Conservation (phyloP, 345 rosid genomes). For the Citrus mangshanensis region DNA sequence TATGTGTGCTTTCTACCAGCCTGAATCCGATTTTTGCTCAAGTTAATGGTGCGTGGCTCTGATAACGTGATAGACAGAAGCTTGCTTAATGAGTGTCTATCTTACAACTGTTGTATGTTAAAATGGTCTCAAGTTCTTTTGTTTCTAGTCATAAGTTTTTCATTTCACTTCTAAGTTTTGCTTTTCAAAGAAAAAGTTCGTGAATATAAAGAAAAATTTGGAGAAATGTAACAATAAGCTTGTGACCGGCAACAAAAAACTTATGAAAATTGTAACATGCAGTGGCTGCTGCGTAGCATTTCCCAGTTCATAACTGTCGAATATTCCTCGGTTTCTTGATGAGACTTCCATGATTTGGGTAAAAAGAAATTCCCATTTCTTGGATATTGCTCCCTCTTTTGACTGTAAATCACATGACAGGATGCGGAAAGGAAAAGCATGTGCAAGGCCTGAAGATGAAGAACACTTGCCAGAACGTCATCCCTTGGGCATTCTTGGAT, state of each 20-base stretch:
- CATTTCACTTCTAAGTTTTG: too few species aligned
- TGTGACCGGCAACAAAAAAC: too few species aligned
- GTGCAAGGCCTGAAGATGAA: conserved; percentile 82
- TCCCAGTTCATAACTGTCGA: background rate
- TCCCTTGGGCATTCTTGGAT: conserved; percentile 46
- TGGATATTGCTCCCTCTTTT: background rate
- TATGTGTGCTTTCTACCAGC: background rate
- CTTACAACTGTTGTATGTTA: too few species aligned
- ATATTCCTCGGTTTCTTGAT: background rate
- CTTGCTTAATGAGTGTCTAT: background rate
- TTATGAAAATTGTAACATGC: too few species aligned
- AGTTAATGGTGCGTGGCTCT: background rate
- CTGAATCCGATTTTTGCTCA: background rate
- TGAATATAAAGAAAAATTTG: too few species aligned
- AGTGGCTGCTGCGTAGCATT: too few species aligned
- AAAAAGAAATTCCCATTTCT: background rate
- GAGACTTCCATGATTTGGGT: background rate
- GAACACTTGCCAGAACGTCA: conserved; percentile 33
- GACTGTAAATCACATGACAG: conserved; percentile 36
- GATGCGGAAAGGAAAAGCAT: conserved; percentile 83
- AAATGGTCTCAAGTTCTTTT: too few species aligned
- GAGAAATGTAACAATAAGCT: too few species aligned
- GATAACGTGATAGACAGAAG: background rate
- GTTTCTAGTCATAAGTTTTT: too few species aligned
- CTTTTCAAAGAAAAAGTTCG: too few species aligned